Conservation (phyloP, 495 filamentous ascomycete species). For the Hypoxylon lenormandii region DNA sequence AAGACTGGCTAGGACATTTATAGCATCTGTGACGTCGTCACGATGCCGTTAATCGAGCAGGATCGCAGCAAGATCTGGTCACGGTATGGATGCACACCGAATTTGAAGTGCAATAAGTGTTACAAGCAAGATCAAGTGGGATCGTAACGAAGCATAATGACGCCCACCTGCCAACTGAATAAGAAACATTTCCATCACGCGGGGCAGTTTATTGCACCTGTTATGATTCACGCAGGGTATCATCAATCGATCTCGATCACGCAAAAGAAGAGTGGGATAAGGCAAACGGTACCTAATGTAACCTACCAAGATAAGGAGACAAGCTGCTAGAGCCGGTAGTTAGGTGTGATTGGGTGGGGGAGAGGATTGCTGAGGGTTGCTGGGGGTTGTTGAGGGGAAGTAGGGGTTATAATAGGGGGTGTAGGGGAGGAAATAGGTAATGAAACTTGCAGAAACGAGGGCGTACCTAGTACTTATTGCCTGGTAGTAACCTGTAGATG, state of each 20-base stretch:
- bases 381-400: too few relatives aligned
- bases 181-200: neutral
- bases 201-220: neutral
- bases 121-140: too few relatives aligned
- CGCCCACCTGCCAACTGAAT: neutral
- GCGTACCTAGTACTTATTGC: constrained; percentile 10
- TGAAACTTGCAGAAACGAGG: constrained; percentile 17
- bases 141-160: neutral
- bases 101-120: neutral
- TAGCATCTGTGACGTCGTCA: neutral
- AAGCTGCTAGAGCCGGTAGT: constrained; percentile 15
- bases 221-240: constrained; percentile 24
- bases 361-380: neutral
- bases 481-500: neutral
- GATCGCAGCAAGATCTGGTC: too few relatives aligned
- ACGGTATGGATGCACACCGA: too few relatives aligned
- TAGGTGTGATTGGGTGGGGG: constrained; percentile 18
- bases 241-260: constrained; percentile 42
- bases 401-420: too few relatives aligned
- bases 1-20: neutral
- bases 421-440: neutral
- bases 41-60: too few relatives aligned
- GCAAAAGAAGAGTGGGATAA: constrained; percentile 1
- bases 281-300: constrained; percentile 23
- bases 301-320: constrained; percentile 22